Base-by-base conservation (phyloP, 139 green algal genomes). In the Gonium pectorale region DNA sequence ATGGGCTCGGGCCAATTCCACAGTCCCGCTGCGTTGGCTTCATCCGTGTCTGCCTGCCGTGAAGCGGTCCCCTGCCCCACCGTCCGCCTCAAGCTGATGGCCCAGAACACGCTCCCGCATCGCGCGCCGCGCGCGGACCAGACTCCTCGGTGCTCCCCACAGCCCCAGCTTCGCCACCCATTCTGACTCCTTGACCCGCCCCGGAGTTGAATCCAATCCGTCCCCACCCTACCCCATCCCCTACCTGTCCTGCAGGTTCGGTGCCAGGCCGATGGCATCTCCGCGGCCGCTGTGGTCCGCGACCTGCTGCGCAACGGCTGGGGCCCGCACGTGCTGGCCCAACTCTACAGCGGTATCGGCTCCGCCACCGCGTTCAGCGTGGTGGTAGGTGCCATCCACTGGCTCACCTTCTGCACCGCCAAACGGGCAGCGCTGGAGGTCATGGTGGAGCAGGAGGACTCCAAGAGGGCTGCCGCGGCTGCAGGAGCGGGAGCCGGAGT, bases 181-280 rank as follows among this genome's bases (percentile, higher is more conserved):
- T n/a, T n/a, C n/a, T n/a, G n/a, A n/a, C n/a, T n/a, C n/a, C n/a
- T n/a, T n/a, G n/a, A n/a, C n/a, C n/a, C n/a, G n/a, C n/a, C n/a
- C n/a, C n/a, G n/a, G n/a, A n/a, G n/a, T n/a, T n/a, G n/a, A n/a
- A n/a, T n/a, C n/a, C n/a, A n/a, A n/a, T n/a, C n/a, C n/a, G n/a
- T n/a, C n/a, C n/a, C n/a, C n/a, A n/a, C n/a, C 66, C 60, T 29
- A 24, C 19, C 59, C 13, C 38, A 62, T 41, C 59, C 2, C 56
- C 6, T 26, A 31, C 31, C 26, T 33, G 33, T 70, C 77, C 2
- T 38, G 59, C 88, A 93, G 90, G 88, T 95, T 3, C 85, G 86
- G 43, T 95, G 92, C 74, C 93, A 96, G 81, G 88, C 90, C 0
- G 86, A 90, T 21, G 71, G 89, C 67, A 8, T 87, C 19, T 74